Evolutionary conservation across 176 grass and related monocot species (phyloP).

Genomic region (Luzula sylvatica): DNA sequence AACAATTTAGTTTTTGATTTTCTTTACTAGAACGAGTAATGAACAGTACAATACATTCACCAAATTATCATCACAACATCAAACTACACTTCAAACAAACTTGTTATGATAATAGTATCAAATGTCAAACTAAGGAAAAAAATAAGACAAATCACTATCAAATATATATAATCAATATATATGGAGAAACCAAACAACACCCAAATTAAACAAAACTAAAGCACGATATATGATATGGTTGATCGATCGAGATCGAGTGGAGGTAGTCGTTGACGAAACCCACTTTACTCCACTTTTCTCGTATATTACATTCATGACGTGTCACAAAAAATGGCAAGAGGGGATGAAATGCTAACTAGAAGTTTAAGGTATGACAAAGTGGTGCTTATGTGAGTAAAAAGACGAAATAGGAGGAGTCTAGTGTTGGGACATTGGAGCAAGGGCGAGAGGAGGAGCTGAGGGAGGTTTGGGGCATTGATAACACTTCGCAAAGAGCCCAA

Average conservation of each 20-base stretch:
- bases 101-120: constrained; percentile 12
- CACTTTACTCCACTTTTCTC: background rate
- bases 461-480: constrained; percentile 22
- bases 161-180: constrained; percentile 16
- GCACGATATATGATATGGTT: background rate
- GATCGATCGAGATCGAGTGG: background rate
- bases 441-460: background rate
- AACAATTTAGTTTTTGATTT: background rate
- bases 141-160: background rate
- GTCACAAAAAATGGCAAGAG: constrained; percentile 7
- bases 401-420: background rate
- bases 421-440: too few relatives aligned
- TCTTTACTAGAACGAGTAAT: constrained; percentile 11
- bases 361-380: background rate
- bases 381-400: background rate
- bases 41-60: constrained; percentile 16
- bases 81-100: constrained; percentile 9
- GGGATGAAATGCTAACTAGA: constrained; percentile 15
- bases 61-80: constrained; percentile 7
- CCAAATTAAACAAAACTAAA: constrained; percentile 5
- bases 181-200: constrained; percentile 18
- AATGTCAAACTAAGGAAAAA: constrained; percentile 14
- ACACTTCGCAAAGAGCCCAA: constrained; percentile 27
- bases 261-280: background rate
- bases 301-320: constrained; percentile 1